Base-by-base conservation (phyloP, 208 protist genomes). In the Leishmania braziliensis region DNA sequence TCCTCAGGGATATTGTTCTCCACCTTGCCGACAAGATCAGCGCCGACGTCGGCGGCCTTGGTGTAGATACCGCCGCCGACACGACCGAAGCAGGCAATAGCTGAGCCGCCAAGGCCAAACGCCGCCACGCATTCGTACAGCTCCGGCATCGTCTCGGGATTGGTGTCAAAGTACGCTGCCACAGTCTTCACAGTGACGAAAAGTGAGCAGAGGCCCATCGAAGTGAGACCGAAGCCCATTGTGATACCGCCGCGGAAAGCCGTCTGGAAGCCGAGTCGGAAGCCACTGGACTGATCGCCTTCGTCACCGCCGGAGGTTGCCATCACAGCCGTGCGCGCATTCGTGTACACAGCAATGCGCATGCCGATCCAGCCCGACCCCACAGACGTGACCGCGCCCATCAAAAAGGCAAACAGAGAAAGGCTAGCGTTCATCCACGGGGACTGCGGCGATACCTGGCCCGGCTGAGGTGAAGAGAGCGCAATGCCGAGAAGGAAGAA, bases 11-110 rank as follows among this genome's bases (percentile, higher is more conserved):
- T 98, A 75, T 96, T 95, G 43, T 95, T 91, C 89, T 99, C 98
- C 33, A 99, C 90, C 87, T 99, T 99, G 65, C 98, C 98, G 39
- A 98, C 96, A 6, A 99, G 89, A 87, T 99, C 98, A 46, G 98
- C 96, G 54, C 98, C 98, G 56, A 99, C 98, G 79, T 99, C 97
- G 14, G 98, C 98, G 23, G 97, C 97, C 89, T 99, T 99, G 80
- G 98, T 99, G 93, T 96, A 99, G 87, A 99, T 99, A 43, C 97
- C 98, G 71, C 98, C 98, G 48, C 98, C 98, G 16, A 99, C 92
- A 87, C 98, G 96, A 75, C 96, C 98, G 85, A 99, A 99, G 84
- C 99, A 97, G 9, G 98, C 98, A 58, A 99, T 95, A 50, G 97
- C 96, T 16, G 96, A 98, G 46, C 97, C 97, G 60, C 98, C 98